These are phyloP conservation scores for Leptographium flavum DNA, from an alignment of 2,329 filamentous ascomycete genomes.

Conservation along the genomic window DNA sequence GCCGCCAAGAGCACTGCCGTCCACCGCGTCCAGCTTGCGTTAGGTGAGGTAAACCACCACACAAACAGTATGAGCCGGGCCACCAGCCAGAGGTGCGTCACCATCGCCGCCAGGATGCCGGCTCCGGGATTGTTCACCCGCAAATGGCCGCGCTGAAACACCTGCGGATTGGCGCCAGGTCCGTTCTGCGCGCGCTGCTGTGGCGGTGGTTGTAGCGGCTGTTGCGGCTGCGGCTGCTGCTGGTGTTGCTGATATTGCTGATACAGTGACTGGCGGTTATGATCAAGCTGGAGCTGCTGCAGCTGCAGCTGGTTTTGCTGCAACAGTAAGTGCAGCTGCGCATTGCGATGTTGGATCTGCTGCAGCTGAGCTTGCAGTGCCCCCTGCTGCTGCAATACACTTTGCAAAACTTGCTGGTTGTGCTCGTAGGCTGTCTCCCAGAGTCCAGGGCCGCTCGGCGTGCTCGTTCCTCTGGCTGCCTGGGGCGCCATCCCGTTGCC, in stretches of 20 bases:
- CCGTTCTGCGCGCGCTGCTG: background rate
- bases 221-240: conserved; percentile 11
- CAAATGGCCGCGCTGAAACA: conserved; percentile 5
- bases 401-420: background rate
- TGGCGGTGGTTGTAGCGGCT: conserved; percentile 2
- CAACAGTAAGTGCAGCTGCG: background rate
- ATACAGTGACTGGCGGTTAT: background rate
- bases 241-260: background rate
- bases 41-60: conserved; percentile 49
- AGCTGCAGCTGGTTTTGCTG: background rate
- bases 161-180: conserved; percentile 12
- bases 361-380: background rate
- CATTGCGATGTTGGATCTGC: conserved; percentile 1
- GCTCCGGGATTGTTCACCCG: conserved; percentile 26
- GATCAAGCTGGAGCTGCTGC: conserved; percentile 8
- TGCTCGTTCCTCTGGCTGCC: background rate
- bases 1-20: conserved; percentile 39
- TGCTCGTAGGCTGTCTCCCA: background rate
- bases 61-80: conserved; percentile 44
- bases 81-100: conserved; percentile 49
- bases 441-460: background rate
- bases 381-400: background rate
- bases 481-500: background rate
- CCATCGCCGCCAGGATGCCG: conserved; percentile 28
- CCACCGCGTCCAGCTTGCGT: conserved; percentile 45